These are phyloP conservation scores for Rhizophagus clarus DNA, from an alignment of 192 early-diverging fungal genomes.

Conservation along the genomic window DNA sequence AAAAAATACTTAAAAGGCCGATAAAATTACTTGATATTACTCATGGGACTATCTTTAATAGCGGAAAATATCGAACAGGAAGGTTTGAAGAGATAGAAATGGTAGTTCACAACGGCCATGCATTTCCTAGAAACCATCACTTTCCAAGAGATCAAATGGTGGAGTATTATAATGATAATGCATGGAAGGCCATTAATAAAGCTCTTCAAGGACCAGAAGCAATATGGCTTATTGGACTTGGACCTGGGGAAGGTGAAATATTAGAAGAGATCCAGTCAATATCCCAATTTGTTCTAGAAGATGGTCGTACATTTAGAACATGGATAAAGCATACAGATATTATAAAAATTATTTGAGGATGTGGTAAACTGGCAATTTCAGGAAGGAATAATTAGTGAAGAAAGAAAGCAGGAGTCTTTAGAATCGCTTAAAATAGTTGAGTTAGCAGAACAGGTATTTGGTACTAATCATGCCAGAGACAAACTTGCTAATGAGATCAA, in stretches of 20 bases:
- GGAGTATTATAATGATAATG: slow-evolving; percentile 17
- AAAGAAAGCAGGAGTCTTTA: not conserved
- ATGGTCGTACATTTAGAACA: slow-evolving; percentile 27
- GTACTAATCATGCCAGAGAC: not conserved
- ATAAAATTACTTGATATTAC: slow-evolving; percentile 21
- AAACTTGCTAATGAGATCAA: slow-evolving; percentile 19
- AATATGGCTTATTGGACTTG: too few species aligned
- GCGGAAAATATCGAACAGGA: too few species aligned
- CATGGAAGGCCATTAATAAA: slow-evolving; percentile 16
- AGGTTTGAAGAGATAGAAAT: too few species aligned
- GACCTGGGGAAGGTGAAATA: too few species aligned
- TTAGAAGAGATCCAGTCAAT: too few species aligned
- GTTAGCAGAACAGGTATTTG: slow-evolving; percentile 31
- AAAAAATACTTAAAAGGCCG: slow-evolving; percentile 23
- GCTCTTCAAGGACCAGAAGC: slow-evolving; percentile 29
- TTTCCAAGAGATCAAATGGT: too few species aligned
- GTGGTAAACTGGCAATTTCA: slow-evolving; percentile 19
- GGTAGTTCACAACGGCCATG: too few species aligned
- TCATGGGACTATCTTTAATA: too few species aligned
- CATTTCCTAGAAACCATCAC: too few species aligned
- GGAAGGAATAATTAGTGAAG: slow-evolving; percentile 15
- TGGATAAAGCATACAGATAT: slow-evolving; percentile 23
- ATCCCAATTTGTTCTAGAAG: slow-evolving; percentile 24
- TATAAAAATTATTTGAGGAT: slow-evolving; percentile 24
- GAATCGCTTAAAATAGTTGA: slow-evolving; percentile 29